Conservation (phyloP, 768 basidiomycete species). For the Glaciozyma martinii region DNA sequence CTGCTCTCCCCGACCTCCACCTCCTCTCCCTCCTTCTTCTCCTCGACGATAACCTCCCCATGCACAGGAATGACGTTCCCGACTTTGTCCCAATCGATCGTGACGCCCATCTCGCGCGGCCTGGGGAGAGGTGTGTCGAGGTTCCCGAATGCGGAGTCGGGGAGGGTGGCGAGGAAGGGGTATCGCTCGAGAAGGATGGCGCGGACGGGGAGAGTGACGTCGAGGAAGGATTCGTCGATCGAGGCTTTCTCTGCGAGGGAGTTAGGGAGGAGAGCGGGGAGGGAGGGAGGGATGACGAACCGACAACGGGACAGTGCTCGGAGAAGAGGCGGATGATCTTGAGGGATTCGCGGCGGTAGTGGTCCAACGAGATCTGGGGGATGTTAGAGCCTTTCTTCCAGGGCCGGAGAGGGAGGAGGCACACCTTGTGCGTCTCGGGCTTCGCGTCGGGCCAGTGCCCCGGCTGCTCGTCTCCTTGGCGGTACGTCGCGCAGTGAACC, state of each 20-base stretch:
- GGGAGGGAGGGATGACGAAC: neutral
- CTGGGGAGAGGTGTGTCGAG: slow-evolving; percentile 68
- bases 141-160: slow-evolving; percentile 38
- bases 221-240: slow-evolving; percentile 94
- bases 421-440: slow-evolving; percentile 81
- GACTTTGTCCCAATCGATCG: slow-evolving; percentile 51
- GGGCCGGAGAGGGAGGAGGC: neutral
- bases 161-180: slow-evolving; percentile 64
- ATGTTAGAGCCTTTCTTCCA: neutral
- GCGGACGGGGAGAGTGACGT: slow-evolving; percentile 74
- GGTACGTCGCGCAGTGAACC: slow-evolving; percentile 92
- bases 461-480: slow-evolving; percentile 72
- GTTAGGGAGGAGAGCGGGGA: too few species aligned
- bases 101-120: slow-evolving; percentile 45
- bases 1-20: slow-evolving; percentile 37
- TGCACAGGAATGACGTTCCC: slow-evolving; percentile 54
- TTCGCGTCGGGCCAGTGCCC: slow-evolving; percentile 88
- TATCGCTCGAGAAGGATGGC: slow-evolving; percentile 62
- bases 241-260: slow-evolving; percentile 74
- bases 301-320: slow-evolving; percentile 48
- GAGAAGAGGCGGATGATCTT: slow-evolving; percentile 80
- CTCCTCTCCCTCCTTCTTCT: slow-evolving; percentile 18
- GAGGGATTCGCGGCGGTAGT: slow-evolving; percentile 78
- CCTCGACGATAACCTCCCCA: slow-evolving; percentile 24
- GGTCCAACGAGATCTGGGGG: slow-evolving; percentile 74